phyloP scores from a whole-genome alignment of 2,329 filamentous ascomycete genomes.

The Didymella glomerata region DNA sequence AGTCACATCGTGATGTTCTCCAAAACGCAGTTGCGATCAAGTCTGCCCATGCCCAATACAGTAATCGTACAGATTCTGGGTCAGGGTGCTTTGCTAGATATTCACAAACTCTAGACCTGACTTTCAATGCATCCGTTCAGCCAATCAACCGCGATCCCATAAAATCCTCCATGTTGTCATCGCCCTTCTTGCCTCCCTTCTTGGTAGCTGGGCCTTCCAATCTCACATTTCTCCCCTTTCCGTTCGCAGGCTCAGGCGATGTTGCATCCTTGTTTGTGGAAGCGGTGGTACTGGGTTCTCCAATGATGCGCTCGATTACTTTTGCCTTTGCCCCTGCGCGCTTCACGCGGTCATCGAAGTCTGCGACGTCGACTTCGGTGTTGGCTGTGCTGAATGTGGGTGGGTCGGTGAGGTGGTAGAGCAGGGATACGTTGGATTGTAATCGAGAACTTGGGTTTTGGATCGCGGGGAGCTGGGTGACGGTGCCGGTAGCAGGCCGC shows the following conservation, averaged over 20 bases:
- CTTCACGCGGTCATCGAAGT: slow-evolving; percentile 89
- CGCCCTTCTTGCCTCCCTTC: slow-evolving; percentile 26
- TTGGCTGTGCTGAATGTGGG: slow-evolving; percentile 81
- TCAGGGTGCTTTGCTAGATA: background rate
- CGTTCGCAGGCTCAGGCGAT: background rate
- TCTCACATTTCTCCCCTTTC: slow-evolving; percentile 28
- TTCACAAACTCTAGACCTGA: background rate
- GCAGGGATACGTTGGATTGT: slow-evolving; percentile 75
- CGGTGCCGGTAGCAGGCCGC: background rate
- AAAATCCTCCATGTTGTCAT: slow-evolving; percentile 49
- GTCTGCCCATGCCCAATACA: background rate
- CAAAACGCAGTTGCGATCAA: background rate
- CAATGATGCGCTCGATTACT: slow-evolving; percentile 77
- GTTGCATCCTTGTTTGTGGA: background rate
- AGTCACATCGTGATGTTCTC: background rate
- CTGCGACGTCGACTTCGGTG: slow-evolving; percentile 85
- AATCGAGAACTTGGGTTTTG: slow-evolving; percentile 61
- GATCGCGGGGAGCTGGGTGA: background rate
- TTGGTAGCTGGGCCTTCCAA: slow-evolving; percentile 26
- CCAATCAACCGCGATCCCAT: slow-evolving; percentile 36
- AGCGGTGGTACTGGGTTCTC: slow-evolving; percentile 36
- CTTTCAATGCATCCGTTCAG: background rate
- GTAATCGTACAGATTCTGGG: background rate
- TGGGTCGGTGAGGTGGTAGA: slow-evolving; percentile 81
- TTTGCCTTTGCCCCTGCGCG: slow-evolving; percentile 84